phyloP scores from a whole-genome alignment of 78 protist genomes.

The Capsaspora owczarzaki region DNA sequence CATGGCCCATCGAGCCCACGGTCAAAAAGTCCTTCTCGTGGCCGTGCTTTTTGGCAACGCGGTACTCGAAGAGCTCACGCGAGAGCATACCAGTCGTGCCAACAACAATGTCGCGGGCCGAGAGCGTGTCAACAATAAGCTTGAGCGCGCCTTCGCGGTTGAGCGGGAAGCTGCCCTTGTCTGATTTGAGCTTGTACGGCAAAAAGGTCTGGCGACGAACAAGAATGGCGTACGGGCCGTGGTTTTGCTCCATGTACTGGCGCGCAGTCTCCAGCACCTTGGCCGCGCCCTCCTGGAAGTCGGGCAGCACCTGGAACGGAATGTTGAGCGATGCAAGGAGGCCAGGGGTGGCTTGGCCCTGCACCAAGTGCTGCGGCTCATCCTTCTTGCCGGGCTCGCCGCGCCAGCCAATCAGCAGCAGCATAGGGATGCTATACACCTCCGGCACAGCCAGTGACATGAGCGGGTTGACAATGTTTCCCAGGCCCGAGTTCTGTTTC shows the following conservation, averaged over 20 bases:
- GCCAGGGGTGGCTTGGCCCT: slow-evolving; percentile 38
- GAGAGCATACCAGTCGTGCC: slow-evolving; percentile 53
- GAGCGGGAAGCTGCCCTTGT: background rate
- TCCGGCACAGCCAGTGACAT: slow-evolving; percentile 35
- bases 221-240: slow-evolving; percentile 37
- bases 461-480: slow-evolving; percentile 48
- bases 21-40: slow-evolving; percentile 43
- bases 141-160: slow-evolving; percentile 42
- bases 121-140: slow-evolving; percentile 13
- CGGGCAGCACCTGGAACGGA: slow-evolving; percentile 32
- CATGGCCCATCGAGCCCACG: slow-evolving; percentile 58
- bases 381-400: slow-evolving; percentile 62
- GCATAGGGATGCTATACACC: slow-evolving; percentile 38
- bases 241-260: slow-evolving; percentile 26
- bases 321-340: slow-evolving; percentile 27
- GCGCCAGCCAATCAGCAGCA: slow-evolving; percentile 36
- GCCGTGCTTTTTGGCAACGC: slow-evolving; percentile 25
- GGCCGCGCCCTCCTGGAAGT: slow-evolving; percentile 30
- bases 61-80: slow-evolving; percentile 43
- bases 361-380: slow-evolving; percentile 58
- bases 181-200: slow-evolving; percentile 16
- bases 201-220: slow-evolving; percentile 43
- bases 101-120: slow-evolving; percentile 33
- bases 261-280: slow-evolving; percentile 15
- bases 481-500: slow-evolving; percentile 17